Percentiles rank a stretch among this genome's conserved stretches.
phyloP scores from a whole-genome alignment of 2,329 filamentous ascomycete species.

The Hypoxylon sp. region DNA sequence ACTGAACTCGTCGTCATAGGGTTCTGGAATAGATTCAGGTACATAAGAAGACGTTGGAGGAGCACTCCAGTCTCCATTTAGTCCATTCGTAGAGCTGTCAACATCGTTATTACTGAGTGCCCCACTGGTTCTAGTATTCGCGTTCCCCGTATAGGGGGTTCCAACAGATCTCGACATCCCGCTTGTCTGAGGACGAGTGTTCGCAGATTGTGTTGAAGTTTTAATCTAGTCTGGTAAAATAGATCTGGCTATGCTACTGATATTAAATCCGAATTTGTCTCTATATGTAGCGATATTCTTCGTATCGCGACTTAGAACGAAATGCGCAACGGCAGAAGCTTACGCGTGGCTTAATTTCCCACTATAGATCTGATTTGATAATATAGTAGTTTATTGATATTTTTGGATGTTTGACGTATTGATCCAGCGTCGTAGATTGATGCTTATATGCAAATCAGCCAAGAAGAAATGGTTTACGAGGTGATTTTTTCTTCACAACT shows the following conservation, averaged over 20 bases:
- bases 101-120: not conserved
- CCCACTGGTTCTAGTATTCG: not conserved
- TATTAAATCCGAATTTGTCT: not conserved
- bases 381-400: constrained; percentile 1
- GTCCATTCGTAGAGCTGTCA: not conserved
- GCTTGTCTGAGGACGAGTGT: not conserved
- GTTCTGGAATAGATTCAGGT: not conserved
- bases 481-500: constrained; percentile 8
- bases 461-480: not conserved
- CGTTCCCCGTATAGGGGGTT: not conserved
- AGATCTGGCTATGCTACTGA: not conserved
- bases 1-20: not conserved
- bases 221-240: not conserved
- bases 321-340: constrained; percentile 1
- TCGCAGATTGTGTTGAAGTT: not conserved
- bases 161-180: not conserved
- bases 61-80: not conserved
- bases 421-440: not conserved
- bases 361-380: not conserved
- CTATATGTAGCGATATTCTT: not conserved
- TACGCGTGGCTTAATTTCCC: not conserved
- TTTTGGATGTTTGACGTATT: not conserved
- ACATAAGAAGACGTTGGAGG: not conserved
- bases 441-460: constrained; percentile 6
- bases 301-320: not conserved